These are phyloP conservation scores for Penicillium ochrochloron DNA, from an alignment of 495 filamentous ascomycete genomes.

Conservation along the genomic window DNA sequence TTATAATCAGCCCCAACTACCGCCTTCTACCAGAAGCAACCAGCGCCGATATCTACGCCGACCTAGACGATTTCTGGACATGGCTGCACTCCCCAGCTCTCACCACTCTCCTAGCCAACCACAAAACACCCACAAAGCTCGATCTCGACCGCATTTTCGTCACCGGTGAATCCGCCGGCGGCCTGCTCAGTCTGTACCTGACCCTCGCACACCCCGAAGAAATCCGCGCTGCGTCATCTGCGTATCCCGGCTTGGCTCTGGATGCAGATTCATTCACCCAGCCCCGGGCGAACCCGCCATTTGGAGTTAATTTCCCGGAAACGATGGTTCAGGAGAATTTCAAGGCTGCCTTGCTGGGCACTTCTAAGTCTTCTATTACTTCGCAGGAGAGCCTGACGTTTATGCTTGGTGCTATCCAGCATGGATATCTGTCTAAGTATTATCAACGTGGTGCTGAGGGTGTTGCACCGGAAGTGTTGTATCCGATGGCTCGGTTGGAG, in stretches of 20 bases:
- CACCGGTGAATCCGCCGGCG: slow-evolving; percentile 43
- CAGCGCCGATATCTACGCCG: slow-evolving; percentile 51
- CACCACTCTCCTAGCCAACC: slow-evolving; percentile 19
- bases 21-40: slow-evolving; percentile 56
- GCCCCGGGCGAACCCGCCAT: slow-evolving; percentile 9
- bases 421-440: slow-evolving; percentile 18
- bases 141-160: slow-evolving; percentile 36
- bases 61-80: slow-evolving; percentile 55
- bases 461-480: slow-evolving; percentile 15
- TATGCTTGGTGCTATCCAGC: slow-evolving; percentile 27
- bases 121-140: slow-evolving; percentile 25
- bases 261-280: slow-evolving; percentile 11
- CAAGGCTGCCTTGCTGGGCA: slow-evolving; percentile 17
- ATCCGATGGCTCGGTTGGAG: slow-evolving; percentile 27
- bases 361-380: slow-evolving; percentile 15
- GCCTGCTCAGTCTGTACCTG: slow-evolving; percentile 35
- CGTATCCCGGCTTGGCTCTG: slow-evolving; percentile 30
- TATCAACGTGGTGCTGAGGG: slow-evolving; percentile 29
- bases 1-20: slow-evolving; percentile 54
- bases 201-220: slow-evolving; percentile 32
- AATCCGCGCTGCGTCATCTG: slow-evolving; percentile 27
- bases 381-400: slow-evolving; percentile 14
- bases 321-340: slow-evolving; percentile 22
- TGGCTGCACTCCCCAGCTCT: slow-evolving; percentile 45
- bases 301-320: slow-evolving; percentile 15